Conservation (phyloP, 1,284 basidiomycete species). For the Ustilago tritici region DNA sequence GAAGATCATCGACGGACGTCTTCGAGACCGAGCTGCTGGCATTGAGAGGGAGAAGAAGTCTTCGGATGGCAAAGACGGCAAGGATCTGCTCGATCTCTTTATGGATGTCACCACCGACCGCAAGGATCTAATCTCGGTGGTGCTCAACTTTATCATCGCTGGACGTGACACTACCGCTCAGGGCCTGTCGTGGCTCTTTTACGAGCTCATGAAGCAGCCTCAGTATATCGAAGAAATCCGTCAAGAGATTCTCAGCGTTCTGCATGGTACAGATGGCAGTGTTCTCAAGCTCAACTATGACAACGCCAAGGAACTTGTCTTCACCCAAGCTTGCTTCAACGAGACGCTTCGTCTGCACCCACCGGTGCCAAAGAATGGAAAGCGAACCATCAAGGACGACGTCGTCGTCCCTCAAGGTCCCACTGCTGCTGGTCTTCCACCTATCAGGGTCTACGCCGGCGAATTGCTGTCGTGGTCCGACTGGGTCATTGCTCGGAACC, state of each 20-base stretch:
- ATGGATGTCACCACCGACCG: slow-evolving; percentile 55
- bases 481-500: slow-evolving; percentile 61
- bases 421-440: slow-evolving; percentile 51
- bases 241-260: slow-evolving; percentile 37
- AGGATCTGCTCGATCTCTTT: slow-evolving; percentile 62
- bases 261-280: slow-evolving; percentile 34
- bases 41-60: slow-evolving; percentile 36
- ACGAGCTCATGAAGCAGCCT: slow-evolving; percentile 52
- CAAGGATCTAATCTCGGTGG: slow-evolving; percentile 57
- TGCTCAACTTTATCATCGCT: slow-evolving; percentile 64
- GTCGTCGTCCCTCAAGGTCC: slow-evolving; percentile 54
- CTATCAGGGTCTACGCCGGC: slow-evolving; percentile 52
- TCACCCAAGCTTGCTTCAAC: slow-evolving; percentile 57
- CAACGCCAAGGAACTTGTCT: slow-evolving; percentile 53
- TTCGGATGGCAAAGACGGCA: slow-evolving; percentile 52
- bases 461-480: slow-evolving; percentile 60
- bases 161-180: slow-evolving; percentile 63
- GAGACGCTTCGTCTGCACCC: slow-evolving; percentile 60
- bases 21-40: slow-evolving; percentile 33
- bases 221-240: slow-evolving; percentile 53
- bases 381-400: slow-evolving; percentile 56
- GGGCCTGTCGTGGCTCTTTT: slow-evolving; percentile 58
- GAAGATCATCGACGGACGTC: slow-evolving; percentile 60
- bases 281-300: slow-evolving; percentile 53
- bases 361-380: slow-evolving; percentile 60